phyloP scores from a whole-genome alignment of 495 filamentous ascomycete species.

The Hapsidospora chrysogenum region DNA sequence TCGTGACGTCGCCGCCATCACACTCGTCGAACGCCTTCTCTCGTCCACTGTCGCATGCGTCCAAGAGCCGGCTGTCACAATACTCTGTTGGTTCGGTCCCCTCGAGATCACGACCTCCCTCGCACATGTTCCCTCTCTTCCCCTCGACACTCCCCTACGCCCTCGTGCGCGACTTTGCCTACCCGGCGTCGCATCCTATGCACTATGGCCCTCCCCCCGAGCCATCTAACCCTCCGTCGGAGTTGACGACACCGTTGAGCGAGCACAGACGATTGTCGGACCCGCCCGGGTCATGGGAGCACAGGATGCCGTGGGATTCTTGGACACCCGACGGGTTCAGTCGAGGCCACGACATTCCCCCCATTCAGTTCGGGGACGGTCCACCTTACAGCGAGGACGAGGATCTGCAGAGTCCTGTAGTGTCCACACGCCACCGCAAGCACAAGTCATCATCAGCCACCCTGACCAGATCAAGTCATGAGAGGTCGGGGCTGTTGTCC shows the following conservation, averaged over 20 bases:
- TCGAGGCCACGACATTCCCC: slow-evolving; percentile 49
- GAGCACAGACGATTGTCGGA: slow-evolving; percentile 71
- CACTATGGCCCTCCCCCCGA: slow-evolving; percentile 88
- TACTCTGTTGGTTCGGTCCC: slow-evolving; percentile 55
- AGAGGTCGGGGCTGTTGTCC: slow-evolving; percentile 21
- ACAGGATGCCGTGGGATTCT: slow-evolving; percentile 33
- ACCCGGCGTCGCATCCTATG: slow-evolving; percentile 61
- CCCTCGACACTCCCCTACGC: slow-evolving; percentile 81
- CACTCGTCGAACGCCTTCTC: slow-evolving; percentile 38
- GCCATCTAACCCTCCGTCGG: slow-evolving; percentile 47
- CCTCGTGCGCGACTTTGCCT: slow-evolving; percentile 90
- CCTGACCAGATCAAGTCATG: too few species aligned
- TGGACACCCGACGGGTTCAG: slow-evolving; percentile 26
- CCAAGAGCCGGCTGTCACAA: slow-evolving; percentile 50
- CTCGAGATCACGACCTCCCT: slow-evolving; percentile 58
- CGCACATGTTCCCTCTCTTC: slow-evolving; percentile 66
- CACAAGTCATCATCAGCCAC: slow-evolving; percentile 52
- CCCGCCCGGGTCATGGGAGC: slow-evolving; percentile 48
- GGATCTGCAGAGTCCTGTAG: slow-evolving; percentile 80
- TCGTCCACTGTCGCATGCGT: slow-evolving; percentile 51
- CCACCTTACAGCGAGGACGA: slow-evolving; percentile 97
- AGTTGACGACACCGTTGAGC: slow-evolving; percentile 70
- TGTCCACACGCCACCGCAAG: slow-evolving; percentile 63
- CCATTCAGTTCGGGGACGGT: slow-evolving; percentile 77
- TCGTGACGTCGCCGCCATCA: slow-evolving; percentile 41